Percentiles rank a stretch among this genome's conserved stretches.
Conservation (phyloP, 2,329 filamentous ascomycete genomes). For the Fusarium circinatum region DNA sequence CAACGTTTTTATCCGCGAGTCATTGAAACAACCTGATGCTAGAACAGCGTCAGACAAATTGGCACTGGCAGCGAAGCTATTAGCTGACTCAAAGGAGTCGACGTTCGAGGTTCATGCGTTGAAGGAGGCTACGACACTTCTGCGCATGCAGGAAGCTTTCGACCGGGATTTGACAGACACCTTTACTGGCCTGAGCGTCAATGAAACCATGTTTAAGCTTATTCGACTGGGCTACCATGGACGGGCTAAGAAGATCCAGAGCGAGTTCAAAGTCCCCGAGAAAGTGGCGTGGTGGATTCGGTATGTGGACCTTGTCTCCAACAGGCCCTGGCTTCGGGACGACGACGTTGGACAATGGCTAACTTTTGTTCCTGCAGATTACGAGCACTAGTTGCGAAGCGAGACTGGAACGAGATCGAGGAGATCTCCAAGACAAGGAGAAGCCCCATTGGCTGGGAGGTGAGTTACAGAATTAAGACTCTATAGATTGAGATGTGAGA, state of each 20-base stretch:
- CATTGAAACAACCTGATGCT: slow-evolving; percentile 76
- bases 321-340: slow-evolving; percentile 16
- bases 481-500: not conserved
- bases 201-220: slow-evolving; percentile 92
- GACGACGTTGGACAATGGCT: slow-evolving; percentile 23
- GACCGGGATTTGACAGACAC: slow-evolving; percentile 83
- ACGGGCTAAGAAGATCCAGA: slow-evolving; percentile 86
- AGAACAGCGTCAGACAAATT: slow-evolving; percentile 84
- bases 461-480: slow-evolving; percentile 55
- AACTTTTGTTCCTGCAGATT: slow-evolving; percentile 62
- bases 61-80: slow-evolving; percentile 82
- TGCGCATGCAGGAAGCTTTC: slow-evolving; percentile 87
- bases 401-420: slow-evolving; percentile 93
- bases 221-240: slow-evolving; percentile 84
- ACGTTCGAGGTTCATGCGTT: slow-evolving; percentile 78
- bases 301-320: slow-evolving; percentile 52
- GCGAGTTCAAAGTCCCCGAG: slow-evolving; percentile 92
- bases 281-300: slow-evolving; percentile 89
- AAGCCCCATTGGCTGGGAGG: slow-evolving; percentile 96
- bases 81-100: slow-evolving; percentile 85
- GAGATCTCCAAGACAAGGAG: slow-evolving; percentile 82
- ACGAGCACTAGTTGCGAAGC: slow-evolving; percentile 86
- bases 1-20: slow-evolving; percentile 86
- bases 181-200: slow-evolving; percentile 86
- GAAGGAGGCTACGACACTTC: slow-evolving; percentile 80